phyloP scores from a whole-genome alignment of 805 yeast species.

The Yarrowia divulgata region DNA sequence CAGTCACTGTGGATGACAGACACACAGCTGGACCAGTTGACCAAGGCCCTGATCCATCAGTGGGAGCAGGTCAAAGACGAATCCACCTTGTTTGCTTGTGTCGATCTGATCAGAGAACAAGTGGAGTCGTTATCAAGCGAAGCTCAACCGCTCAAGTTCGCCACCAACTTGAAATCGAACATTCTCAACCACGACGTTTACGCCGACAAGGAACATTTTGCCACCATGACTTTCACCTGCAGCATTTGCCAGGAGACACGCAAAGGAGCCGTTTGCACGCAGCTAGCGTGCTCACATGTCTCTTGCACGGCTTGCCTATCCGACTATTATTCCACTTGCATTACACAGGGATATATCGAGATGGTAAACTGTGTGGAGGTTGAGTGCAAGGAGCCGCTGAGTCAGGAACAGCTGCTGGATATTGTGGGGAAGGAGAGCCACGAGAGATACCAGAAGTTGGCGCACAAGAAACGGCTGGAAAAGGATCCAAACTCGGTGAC shows the following conservation, averaged over 20 bases:
- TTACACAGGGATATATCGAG: slow-evolving; percentile 29
- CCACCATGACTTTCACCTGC: background rate
- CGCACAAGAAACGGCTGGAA: background rate
- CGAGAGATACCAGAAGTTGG: slow-evolving; percentile 6
- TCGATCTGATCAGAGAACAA: slow-evolving; percentile 8
- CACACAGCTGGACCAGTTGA: background rate
- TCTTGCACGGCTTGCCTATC: slow-evolving; percentile 14
- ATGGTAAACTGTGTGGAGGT: slow-evolving; percentile 20
- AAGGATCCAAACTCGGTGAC: slow-evolving; percentile 10
- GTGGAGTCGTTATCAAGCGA: background rate
- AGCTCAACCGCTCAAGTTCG: background rate
- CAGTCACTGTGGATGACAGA: slow-evolving; percentile 8
- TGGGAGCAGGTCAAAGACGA: slow-evolving; percentile 21
- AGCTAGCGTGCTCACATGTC: slow-evolving; percentile 8
- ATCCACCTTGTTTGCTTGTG: slow-evolving; percentile 11
- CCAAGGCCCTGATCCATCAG: background rate
- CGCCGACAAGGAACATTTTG: slow-evolving; percentile 9
- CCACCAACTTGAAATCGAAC: background rate
- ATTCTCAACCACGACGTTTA: background rate
- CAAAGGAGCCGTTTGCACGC: slow-evolving; percentile 9
- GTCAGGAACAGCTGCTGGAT: background rate
- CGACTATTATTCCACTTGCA: slow-evolving; percentile 15
- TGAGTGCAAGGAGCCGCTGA: slow-evolving; percentile 24
- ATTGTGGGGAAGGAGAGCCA: background rate
- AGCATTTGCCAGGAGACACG: slow-evolving; percentile 15